Percentiles rank a stretch among this genome's conserved stretches.
Evolutionary conservation across 805 yeast genomes (phyloP).

Genomic region (Starmerella stigmatis): DNA sequence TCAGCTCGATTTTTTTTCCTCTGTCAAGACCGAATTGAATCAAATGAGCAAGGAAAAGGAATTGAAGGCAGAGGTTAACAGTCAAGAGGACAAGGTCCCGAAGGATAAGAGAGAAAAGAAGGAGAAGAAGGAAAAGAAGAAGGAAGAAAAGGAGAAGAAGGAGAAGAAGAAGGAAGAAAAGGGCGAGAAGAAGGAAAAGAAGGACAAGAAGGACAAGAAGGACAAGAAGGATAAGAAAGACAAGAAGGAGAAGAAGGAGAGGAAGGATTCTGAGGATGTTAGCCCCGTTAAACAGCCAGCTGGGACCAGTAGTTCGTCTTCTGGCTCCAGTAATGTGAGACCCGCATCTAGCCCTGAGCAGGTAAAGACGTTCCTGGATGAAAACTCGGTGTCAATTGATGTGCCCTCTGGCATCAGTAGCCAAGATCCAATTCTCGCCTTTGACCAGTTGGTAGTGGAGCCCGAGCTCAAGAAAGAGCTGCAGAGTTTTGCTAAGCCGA

Average conservation of each 20-base stretch:
- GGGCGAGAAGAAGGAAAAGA: slow-evolving; percentile 26
- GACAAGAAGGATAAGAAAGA: slow-evolving; percentile 32
- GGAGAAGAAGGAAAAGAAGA: slow-evolving; percentile 9
- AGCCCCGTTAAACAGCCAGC: too few species aligned
- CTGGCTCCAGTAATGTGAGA: too few species aligned
- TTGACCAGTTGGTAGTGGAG: slow-evolving; percentile 50
- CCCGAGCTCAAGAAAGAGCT: slow-evolving; percentile 49
- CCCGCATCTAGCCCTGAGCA: slow-evolving; percentile 29
- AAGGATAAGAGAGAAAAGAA: slow-evolving; percentile 32
- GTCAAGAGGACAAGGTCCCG: slow-evolving; percentile 30
- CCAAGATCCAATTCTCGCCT: slow-evolving; percentile 60
- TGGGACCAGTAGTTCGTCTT: too few species aligned
- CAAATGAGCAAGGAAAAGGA: slow-evolving; percentile 29
- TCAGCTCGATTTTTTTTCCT: not conserved
- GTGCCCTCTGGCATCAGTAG: slow-evolving; percentile 34
- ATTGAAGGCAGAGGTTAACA: slow-evolving; percentile 23
- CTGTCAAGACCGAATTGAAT: slow-evolving; percentile 29
- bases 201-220: slow-evolving; percentile 26
- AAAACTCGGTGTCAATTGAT: slow-evolving; percentile 70
- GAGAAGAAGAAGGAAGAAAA: slow-evolving; percentile 24
- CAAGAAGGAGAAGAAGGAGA: slow-evolving; percentile 27
- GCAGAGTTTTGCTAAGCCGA: slow-evolving; percentile 72
- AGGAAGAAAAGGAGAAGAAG: slow-evolving; percentile 14
- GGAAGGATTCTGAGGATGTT: slow-evolving; percentile 26
- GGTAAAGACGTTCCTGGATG: slow-evolving; percentile 49